Conservation (phyloP, 345 rosid species). For the Pelargonium nanum region DNA sequence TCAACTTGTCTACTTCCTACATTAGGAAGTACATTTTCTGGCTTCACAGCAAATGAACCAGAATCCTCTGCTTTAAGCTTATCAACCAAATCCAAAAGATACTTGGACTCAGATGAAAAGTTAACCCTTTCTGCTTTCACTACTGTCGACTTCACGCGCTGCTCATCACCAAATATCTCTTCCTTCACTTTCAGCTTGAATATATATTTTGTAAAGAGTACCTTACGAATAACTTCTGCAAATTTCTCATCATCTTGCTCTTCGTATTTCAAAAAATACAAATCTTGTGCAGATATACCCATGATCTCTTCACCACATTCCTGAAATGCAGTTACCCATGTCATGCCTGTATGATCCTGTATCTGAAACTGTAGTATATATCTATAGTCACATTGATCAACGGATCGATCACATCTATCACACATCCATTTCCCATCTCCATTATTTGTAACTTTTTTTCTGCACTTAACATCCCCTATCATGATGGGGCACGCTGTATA, state of each 20-base stretch:
- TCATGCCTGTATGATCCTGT: slow-evolving; percentile 75
- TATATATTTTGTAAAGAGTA: slow-evolving; percentile 46
- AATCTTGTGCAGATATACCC: slow-evolving; percentile 77
- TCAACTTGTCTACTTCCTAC: slow-evolving; percentile 26
- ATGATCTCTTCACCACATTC: slow-evolving; percentile 75
- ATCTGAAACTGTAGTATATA: slow-evolving; percentile 82
- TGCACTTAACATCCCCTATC: slow-evolving; percentile 74
- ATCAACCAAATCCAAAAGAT: slow-evolving; percentile 47
- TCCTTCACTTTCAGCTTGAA: slow-evolving; percentile 92
- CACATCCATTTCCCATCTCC: slow-evolving; percentile 94
- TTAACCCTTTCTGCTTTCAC: slow-evolving; percentile 65
- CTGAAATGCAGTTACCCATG: slow-evolving; percentile 91
- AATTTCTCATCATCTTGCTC: slow-evolving; percentile 58
- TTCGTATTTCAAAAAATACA: slow-evolving; percentile 54
- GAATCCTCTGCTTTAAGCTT: slow-evolving; percentile 36
- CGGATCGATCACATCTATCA: slow-evolving; percentile 59
- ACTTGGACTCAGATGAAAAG: slow-evolving; percentile 48
- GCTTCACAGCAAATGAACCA: slow-evolving; percentile 17
- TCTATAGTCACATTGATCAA: slow-evolving; percentile 75
- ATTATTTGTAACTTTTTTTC: slow-evolving; percentile 76
- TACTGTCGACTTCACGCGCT: slow-evolving; percentile 73
- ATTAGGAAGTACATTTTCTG: slow-evolving; percentile 22
- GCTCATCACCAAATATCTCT: slow-evolving; percentile 77
- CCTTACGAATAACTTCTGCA: slow-evolving; percentile 52
- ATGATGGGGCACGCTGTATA: slow-evolving; percentile 85